Evolutionary conservation across 2,329 filamentous ascomycete species (phyloP), one percentile per base, ranked within the genome.

Genomic region (Stagonosporopsis chrysanthemi): DNA sequence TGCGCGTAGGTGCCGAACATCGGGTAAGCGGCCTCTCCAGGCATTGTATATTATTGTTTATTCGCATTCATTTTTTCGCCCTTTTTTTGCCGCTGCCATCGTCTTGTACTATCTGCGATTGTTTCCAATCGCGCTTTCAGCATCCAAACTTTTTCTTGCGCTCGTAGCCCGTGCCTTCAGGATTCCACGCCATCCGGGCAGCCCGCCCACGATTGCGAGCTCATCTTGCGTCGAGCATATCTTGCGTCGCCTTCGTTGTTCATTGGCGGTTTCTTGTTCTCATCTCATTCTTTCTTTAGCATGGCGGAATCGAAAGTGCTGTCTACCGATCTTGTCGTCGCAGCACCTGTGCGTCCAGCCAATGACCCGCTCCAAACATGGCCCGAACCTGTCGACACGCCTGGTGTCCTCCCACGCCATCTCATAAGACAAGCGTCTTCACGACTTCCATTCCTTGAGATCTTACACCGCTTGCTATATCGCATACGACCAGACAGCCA

Each of bases 391-490:
- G 45, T 71, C 9, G 58, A 67, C 33, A 67, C 67, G 2, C 65
- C 67, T 15, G 70, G 68, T 7, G 58, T 66, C 7, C 48, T 73
- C 3, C 70, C 70, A 9, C 54, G 29, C 5, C 66, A 70, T 45
- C 59, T 70, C 4, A 70, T 69, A 35, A 58, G 60, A 23, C 42
- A 61, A 17, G 61, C 65, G 11, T 61, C 61, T 5, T 42, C 41
- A 8, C 56, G 54, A 7, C 63, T 64, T 48, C 70, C 71, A 1
- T 47, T 73, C 1, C 52, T 73, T n/a, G 71, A 73, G 49, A 60
- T 73, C 14, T n/a, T 71, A 6, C 68, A 72, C 28, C 69, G 69
- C 14, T 28, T 71, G 22, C 40, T 70, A 2, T 65, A 63, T 23
- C 67, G 67, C 15, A 41, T 71, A 11, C 64, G 56, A 14, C 63